phyloP scores from a whole-genome alignment of 2,329 filamentous ascomycete species.

The Verticillium klebahnii region DNA sequence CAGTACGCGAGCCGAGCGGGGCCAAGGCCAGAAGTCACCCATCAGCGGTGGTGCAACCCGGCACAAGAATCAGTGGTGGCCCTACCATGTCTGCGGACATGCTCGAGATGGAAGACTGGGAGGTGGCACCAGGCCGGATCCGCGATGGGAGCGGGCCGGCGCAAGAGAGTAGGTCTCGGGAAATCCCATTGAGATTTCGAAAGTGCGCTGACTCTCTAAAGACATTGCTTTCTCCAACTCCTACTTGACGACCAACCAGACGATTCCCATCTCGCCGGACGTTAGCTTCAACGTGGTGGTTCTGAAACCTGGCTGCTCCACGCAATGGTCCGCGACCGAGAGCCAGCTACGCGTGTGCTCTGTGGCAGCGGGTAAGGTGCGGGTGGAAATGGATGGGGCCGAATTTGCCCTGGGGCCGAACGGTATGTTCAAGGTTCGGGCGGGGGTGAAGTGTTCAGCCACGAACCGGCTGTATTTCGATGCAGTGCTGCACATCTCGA shows the following conservation, averaged over 20 bases:
- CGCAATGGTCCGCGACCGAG: conserved; percentile 22
- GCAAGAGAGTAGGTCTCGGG: conserved; percentile 28
- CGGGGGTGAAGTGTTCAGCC: conserved; percentile 30
- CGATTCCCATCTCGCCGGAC: conserved; percentile 30
- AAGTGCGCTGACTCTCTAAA: conserved; percentile 11
- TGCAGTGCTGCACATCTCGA: conserved; percentile 36
- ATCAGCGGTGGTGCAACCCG: neutral
- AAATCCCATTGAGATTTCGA: neutral
- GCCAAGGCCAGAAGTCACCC: too few species aligned
- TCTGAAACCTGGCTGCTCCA: conserved; percentile 31
- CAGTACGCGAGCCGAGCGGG: too few species aligned
- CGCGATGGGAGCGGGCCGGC: conserved; percentile 16
- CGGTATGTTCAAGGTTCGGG: conserved; percentile 38
- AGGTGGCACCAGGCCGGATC: conserved; percentile 38
- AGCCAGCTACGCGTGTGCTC: conserved; percentile 32
- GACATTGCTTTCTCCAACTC: conserved; percentile 39
- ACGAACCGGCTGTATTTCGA: conserved; percentile 41
- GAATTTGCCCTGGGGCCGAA: conserved; percentile 36
- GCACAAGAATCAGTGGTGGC: neutral
- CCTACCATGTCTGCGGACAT: neutral
- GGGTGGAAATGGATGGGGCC: conserved; percentile 27
- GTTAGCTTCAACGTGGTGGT: conserved; percentile 34
- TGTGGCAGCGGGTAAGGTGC: conserved; percentile 35
- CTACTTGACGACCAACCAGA: conserved; percentile 31
- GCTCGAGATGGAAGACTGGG: conserved; percentile 38